Evolutionary conservation across 2,329 filamentous ascomycete genomes (phyloP).

Genomic region (Aspergillus oerlinghausenensis): DNA sequence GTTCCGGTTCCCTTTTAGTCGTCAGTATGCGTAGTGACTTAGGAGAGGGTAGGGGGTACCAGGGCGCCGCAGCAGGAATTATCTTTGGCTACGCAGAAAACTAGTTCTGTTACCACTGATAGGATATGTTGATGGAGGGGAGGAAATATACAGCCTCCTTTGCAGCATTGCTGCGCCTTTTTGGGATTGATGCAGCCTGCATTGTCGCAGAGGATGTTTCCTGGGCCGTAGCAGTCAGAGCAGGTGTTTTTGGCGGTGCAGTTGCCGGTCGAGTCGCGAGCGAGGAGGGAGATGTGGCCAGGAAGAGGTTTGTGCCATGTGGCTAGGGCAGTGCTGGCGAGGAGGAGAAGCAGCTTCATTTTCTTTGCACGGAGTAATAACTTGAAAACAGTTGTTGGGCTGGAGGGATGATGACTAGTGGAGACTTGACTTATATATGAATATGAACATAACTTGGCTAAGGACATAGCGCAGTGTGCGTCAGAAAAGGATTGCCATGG

Average conservation of each 20-base stretch:
- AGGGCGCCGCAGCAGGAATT: background rate
- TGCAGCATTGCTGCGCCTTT: constrained; percentile 5
- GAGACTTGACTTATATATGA: no score
- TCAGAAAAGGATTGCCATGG: no score
- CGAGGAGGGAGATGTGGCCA: background rate
- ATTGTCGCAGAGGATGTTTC: constrained; percentile 6
- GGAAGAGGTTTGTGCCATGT: background rate
- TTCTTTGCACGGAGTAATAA: no score
- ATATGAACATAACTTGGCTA: no score
- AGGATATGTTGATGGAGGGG: background rate
- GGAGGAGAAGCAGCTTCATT: background rate
- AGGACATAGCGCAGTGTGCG: no score
- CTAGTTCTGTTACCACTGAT: background rate
- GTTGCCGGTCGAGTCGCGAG: background rate
- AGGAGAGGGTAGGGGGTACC: background rate
- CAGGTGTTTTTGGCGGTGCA: constrained; percentile 3
- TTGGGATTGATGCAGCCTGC: constrained; percentile 8
- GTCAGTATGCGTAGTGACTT: background rate
- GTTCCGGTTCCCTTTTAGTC: background rate
- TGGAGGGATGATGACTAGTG: no score
- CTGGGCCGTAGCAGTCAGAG: constrained; percentile 3
- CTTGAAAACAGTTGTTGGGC: no score
- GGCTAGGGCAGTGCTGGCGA: background rate
- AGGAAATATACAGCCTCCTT: constrained; percentile 1
- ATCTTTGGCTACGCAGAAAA: background rate